These are phyloP conservation scores for Salix exigua DNA, from an alignment of 345 rosid species.

Conservation along the genomic window DNA sequence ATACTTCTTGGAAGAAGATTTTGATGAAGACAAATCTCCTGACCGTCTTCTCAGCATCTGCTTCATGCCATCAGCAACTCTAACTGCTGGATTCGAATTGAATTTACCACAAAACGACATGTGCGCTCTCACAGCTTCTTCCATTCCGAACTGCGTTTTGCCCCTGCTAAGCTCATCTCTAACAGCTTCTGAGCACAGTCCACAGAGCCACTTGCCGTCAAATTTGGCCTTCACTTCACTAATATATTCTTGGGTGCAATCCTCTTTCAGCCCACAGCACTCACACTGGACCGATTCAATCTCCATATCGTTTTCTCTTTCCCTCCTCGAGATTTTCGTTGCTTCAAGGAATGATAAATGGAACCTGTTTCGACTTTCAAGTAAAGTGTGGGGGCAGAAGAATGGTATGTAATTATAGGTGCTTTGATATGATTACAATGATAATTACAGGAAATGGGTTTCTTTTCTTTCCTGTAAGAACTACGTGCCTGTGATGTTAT, in stretches of 20 bases:
- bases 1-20: slow-evolving; percentile 61
- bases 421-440: slow-evolving; percentile 27
- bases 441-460: slow-evolving; percentile 14
- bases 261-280: slow-evolving; percentile 89
- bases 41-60: slow-evolving; percentile 92
- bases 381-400: neutral
- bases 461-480: slow-evolving; percentile 16
- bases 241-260: slow-evolving; percentile 82
- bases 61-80: slow-evolving; percentile 91
- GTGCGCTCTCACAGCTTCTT: slow-evolving; percentile 88
- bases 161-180: slow-evolving; percentile 63
- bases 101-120: slow-evolving; percentile 87
- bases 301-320: slow-evolving; percentile 46
- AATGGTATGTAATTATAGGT: neutral
- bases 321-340: neutral
- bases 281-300: slow-evolving; percentile 77
- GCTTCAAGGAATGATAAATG: neutral
- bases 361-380: neutral
- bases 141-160: slow-evolving; percentile 43
- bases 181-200: slow-evolving; percentile 92
- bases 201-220: slow-evolving; percentile 93
- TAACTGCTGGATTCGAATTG: slow-evolving; percentile 78
- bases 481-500: slow-evolving; percentile 17
- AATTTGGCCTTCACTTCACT: slow-evolving; percentile 65
- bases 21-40: slow-evolving; percentile 48